Evolutionary conservation across 257 asterid genomes (phyloP), one percentile per base, ranked within the genome.

Genomic region (Fraxinus anomala): DNA sequence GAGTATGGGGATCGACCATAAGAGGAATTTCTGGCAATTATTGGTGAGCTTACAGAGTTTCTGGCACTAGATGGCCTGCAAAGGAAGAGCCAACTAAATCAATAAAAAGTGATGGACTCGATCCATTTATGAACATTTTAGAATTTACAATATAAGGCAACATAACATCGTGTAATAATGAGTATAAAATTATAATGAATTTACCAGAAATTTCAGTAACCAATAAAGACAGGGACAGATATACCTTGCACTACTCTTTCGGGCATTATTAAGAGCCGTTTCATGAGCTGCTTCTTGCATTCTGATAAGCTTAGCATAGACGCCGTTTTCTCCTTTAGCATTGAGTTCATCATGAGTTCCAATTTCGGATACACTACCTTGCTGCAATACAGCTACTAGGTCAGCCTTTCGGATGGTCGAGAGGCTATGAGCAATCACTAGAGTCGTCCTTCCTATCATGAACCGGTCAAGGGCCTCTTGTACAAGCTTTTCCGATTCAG

Each of bases 281-380:
- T 92, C 98, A 79, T 92, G 96, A 70, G 97, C 97, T 0, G 96
- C 91, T 88, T 94, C 98, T 83, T 94, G 98, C 96, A 94, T 88
- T 83, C 75, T 82, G 82, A 94, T 92, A 77, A 94, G 96, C 82
- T 90, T 94, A 14, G 96, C 92, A 49, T 92, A 94, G 31, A 88
- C 82, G 9, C 98, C 84, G 16, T 91, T 86, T 71, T 94, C 98
- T 42, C 98, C 98, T 76, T 89, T 91, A 24, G 85, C 78, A 76
- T 89, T 61, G 78, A 94, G 97, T 82, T 94, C 98, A 51, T 92
- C 97, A 1, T 94, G 98, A 2, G 94, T 86, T 80, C 98, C 98
- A 3, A 89, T 89, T 80, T 94, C 98, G 1, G 86, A 81, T 10
- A 89, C 89, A 14, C 87, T 83, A 4, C 92, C 92, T 77, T 89